A percentile compares a stretch with the other conserved stretches of the same genome.
These are phyloP conservation scores for Volvox carteri DNA, from an alignment of 163 green algal species.

Conservation along the genomic window DNA sequence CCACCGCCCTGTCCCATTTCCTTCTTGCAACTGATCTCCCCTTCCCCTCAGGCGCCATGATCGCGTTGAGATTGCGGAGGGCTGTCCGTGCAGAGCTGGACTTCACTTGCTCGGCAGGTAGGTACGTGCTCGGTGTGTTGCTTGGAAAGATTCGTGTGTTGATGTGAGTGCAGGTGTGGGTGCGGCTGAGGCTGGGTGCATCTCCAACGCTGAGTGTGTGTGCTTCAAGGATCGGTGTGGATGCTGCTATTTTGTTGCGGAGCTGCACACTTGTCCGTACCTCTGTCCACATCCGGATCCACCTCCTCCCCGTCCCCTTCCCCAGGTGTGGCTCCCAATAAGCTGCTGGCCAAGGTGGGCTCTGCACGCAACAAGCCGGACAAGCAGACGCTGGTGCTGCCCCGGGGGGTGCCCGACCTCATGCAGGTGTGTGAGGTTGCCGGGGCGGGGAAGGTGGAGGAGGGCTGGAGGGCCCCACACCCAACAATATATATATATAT, in stretches of 20 bases:
- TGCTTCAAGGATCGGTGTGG: too few species aligned
- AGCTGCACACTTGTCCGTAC: too few species aligned
- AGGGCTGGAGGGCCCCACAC: neutral
- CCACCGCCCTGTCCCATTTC: too few species aligned
- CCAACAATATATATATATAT: too few species aligned
- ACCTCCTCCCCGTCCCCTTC: neutral
- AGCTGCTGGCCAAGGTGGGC: conserved; percentile 89
- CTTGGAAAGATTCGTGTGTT: neutral
- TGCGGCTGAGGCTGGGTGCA: too few species aligned
- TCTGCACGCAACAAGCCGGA: conserved; percentile 90
- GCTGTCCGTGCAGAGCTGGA: conserved; percentile 59
- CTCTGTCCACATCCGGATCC: too few species aligned
- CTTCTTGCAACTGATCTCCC: too few species aligned
- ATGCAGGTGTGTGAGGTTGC: conserved; percentile 74
- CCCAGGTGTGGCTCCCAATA: conserved; percentile 81
- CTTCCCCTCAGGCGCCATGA: conserved; percentile 55
- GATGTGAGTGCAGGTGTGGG: too few species aligned
- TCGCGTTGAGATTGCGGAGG: conserved; percentile 56
- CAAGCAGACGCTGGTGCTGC: conserved; percentile 87
- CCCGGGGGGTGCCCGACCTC: conserved; percentile 72
- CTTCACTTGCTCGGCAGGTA: conserved; percentile 69
- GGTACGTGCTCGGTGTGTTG: neutral
- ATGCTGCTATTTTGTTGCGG: too few species aligned
- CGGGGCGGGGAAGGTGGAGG: neutral
- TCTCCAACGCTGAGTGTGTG: too few species aligned